These are phyloP conservation scores for Trichoderma koningiopsis DNA, from an alignment of 2,329 filamentous ascomycete species.

Conservation along the genomic window DNA sequence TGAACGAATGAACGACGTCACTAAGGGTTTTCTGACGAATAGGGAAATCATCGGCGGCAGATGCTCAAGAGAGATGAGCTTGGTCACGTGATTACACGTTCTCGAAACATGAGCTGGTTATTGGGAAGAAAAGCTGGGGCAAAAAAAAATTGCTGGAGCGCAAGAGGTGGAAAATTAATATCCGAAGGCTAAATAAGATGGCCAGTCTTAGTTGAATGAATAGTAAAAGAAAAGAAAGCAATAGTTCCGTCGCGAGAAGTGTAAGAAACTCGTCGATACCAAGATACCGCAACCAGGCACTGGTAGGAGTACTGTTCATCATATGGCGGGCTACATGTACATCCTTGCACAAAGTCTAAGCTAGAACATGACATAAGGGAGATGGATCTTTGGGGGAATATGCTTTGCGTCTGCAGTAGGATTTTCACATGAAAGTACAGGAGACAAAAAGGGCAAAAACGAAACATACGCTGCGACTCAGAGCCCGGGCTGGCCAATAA, in stretches of 20 bases:
- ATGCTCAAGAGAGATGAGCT: background rate
- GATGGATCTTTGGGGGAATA: background rate
- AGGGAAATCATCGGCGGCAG: background rate
- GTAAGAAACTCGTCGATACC: background rate
- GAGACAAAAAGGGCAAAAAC: background rate
- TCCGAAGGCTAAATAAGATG: constrained; percentile 11
- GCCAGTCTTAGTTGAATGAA: background rate
- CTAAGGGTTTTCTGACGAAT: background rate
- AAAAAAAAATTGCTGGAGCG: background rate
- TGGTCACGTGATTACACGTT: background rate
- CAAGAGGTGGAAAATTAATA: constrained; percentile 20
- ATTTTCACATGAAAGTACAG: constrained; percentile 10
- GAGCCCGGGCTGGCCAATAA: background rate
- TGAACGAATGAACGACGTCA: constrained; percentile 9
- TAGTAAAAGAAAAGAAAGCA: background rate
- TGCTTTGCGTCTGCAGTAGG: background rate
- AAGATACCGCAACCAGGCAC: background rate
- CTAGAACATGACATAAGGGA: background rate
- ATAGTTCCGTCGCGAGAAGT: background rate
- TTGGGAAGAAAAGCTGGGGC: background rate
- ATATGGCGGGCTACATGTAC: background rate
- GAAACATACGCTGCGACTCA: background rate
- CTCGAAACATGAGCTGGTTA: background rate
- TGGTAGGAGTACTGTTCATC: background rate
- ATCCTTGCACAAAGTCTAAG: background rate